Evolutionary conservation across 371 early-diverging fungal species (phyloP).

Genomic region (Thermomucor indicae-seudaticae): DNA sequence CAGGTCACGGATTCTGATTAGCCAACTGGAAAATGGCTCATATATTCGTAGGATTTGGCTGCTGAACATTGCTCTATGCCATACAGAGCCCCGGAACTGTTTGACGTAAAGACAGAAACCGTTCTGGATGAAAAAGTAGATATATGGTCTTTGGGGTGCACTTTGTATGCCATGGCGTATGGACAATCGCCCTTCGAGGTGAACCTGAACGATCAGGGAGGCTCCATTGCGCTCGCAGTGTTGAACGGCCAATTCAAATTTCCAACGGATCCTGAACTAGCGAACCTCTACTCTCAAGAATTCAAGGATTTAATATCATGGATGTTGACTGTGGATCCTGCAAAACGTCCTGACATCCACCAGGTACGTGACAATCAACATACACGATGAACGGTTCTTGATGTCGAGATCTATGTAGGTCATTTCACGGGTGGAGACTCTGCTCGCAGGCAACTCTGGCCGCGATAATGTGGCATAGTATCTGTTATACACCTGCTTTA

Average conservation of each 20-base stretch:
- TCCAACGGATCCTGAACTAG: conserved; percentile 29
- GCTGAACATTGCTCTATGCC: conserved; percentile 75
- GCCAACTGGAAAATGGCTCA: neutral
- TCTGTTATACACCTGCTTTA: too few species aligned
- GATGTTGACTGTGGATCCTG: conserved; percentile 66
- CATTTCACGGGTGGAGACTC: neutral
- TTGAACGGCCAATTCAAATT: conserved; percentile 61
- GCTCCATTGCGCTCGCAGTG: conserved; percentile 71
- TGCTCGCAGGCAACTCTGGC: too few species aligned
- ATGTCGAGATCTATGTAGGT: neutral
- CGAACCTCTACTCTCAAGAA: conserved; percentile 48
- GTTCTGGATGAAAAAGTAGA: conserved; percentile 69
- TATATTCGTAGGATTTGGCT: conserved; percentile 52
- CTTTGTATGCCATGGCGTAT: conserved; percentile 72
- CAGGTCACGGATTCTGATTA: neutral
- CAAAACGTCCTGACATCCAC: conserved; percentile 61
- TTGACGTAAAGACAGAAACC: conserved; percentile 68
- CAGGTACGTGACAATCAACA: conserved; percentile 11
- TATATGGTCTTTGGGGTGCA: conserved; percentile 80
- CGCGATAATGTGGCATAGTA: too few species aligned
- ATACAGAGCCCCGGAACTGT: conserved; percentile 78
- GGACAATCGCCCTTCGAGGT: conserved; percentile 75
- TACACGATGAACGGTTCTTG: neutral
- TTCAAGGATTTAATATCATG: conserved; percentile 58
- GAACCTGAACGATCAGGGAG: conserved; percentile 64